These are phyloP conservation scores for Diaporthe ilicicola DNA, from an alignment of 2,329 filamentous ascomycete species.

Conservation along the genomic window DNA sequence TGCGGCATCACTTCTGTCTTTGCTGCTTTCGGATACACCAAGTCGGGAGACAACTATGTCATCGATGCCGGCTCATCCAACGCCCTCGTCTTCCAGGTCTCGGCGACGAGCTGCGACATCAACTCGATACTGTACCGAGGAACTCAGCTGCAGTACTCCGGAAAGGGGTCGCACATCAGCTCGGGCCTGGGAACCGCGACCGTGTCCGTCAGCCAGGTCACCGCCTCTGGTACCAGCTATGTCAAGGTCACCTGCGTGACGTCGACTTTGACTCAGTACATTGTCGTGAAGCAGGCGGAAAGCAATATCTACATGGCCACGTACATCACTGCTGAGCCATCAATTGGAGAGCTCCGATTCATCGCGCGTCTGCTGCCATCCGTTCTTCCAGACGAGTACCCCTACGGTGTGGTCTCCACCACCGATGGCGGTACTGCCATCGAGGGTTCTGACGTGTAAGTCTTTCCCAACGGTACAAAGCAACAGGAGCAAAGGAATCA, in stretches of 20 bases:
- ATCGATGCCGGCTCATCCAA: conserved; percentile 48
- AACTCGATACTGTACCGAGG: conserved; percentile 60
- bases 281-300: conserved; percentile 58
- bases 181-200: conserved; percentile 60
- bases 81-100: conserved; percentile 25
- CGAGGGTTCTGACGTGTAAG: conserved; percentile 53
- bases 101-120: conserved; percentile 57
- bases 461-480: background rate
- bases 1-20: conserved; percentile 40
- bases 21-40: conserved; percentile 45
- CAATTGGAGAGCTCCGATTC: conserved; percentile 60
- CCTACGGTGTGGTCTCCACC: conserved; percentile 53
- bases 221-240: conserved; percentile 44
- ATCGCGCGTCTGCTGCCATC: conserved; percentile 47
- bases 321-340: conserved; percentile 56
- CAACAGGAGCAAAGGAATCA: no score
- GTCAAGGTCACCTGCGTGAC: conserved; percentile 60
- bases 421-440: conserved; percentile 55
- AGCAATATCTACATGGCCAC: conserved; percentile 61
- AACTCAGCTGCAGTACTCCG: conserved; percentile 58
- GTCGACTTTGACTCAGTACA: conserved; percentile 56
- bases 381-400: conserved; percentile 44
- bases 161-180: conserved; percentile 58
- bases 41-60: conserved; percentile 46
- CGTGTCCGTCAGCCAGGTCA: conserved; percentile 45